These are phyloP conservation scores for Alloascoidea hylecoeti DNA, from an alignment of 805 yeast genomes.

Conservation along the genomic window DNA sequence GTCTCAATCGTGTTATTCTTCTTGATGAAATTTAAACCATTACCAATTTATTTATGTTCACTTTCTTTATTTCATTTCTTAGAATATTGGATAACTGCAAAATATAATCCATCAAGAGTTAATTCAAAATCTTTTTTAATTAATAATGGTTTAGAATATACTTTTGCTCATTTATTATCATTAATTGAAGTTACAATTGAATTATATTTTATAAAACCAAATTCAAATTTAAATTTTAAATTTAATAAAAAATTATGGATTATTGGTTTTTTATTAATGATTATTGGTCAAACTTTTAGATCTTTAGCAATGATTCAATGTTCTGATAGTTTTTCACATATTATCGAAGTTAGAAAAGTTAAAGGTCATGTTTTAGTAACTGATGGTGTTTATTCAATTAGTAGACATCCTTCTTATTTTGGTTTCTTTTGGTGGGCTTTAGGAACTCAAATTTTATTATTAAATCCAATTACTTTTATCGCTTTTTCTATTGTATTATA, in stretches of 20 bases:
- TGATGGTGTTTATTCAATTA: constrained; percentile 47
- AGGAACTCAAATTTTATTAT: constrained; percentile 62
- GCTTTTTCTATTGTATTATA: constrained; percentile 46
- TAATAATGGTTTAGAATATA: constrained; percentile 47
- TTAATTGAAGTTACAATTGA: constrained; percentile 35
- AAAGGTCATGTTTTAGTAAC: constrained; percentile 57
- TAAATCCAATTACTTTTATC: constrained; percentile 46
- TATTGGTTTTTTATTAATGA: constrained; percentile 32
- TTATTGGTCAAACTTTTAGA: constrained; percentile 55
- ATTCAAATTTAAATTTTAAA: constrained; percentile 27
- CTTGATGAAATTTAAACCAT: constrained; percentile 9
- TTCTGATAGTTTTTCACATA: constrained; percentile 74
- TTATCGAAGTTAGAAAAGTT: constrained; percentile 39
- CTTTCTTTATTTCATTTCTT: constrained; percentile 60
- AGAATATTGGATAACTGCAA: constrained; percentile 74
- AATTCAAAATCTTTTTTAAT: constrained; percentile 58
- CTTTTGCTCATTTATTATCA: constrained; percentile 41
- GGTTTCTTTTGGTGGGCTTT: constrained; percentile 93
- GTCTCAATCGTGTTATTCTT: constrained; percentile 4
- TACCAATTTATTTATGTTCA: constrained; percentile 32
- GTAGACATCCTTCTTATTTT: constrained; percentile 83
- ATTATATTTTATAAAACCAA: constrained; percentile 18
- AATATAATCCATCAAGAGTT: constrained; percentile 51
- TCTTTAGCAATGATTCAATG: constrained; percentile 82
- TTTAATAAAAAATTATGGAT: constrained; percentile 10